Conservation (phyloP, 176 grass and related monocot genomes). For the Stipa capillata region DNA sequence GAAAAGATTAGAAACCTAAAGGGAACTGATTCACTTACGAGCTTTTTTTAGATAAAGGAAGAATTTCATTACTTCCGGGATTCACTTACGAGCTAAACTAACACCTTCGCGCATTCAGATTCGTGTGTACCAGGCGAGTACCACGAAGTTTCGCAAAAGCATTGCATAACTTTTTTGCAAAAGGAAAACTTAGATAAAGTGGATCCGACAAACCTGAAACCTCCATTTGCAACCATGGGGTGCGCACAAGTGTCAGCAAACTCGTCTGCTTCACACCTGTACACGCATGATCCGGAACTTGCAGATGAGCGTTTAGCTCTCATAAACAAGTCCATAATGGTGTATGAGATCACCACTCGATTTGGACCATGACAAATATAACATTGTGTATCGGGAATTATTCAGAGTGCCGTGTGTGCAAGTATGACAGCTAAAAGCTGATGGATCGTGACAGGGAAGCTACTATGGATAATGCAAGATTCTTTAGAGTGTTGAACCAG, state of each 20-base stretch:
- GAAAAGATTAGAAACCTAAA: too few species aligned
- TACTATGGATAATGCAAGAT: slow-evolving; percentile 4
- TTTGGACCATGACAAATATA: neutral
- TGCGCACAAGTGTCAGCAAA: slow-evolving; percentile 22
- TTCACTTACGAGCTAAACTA: neutral
- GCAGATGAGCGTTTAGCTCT: slow-evolving; percentile 5
- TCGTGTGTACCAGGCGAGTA: neutral
- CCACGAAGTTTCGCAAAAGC: slow-evolving; percentile 6
- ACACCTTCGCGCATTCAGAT: neutral
- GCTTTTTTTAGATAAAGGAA: too few species aligned
- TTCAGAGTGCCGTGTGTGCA: neutral
- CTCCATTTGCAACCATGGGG: slow-evolving; percentile 15
- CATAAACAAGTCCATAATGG: neutral
- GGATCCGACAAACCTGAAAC: slow-evolving; percentile 30
- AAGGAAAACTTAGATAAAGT: neutral
- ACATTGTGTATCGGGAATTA: neutral
- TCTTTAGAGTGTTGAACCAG: neutral
- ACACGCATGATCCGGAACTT: slow-evolving; percentile 22
- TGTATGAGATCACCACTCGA: slow-evolving; percentile 16
- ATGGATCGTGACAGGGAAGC: slow-evolving; percentile 6
- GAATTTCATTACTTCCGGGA: too few species aligned
- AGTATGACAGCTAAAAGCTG: neutral
- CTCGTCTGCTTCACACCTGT: slow-evolving; percentile 27
- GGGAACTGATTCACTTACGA: too few species aligned
- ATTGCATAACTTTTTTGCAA: neutral